These are phyloP conservation scores for Agastache rugosa DNA, from an alignment of 257 asterid species.

Conservation along the genomic window DNA sequence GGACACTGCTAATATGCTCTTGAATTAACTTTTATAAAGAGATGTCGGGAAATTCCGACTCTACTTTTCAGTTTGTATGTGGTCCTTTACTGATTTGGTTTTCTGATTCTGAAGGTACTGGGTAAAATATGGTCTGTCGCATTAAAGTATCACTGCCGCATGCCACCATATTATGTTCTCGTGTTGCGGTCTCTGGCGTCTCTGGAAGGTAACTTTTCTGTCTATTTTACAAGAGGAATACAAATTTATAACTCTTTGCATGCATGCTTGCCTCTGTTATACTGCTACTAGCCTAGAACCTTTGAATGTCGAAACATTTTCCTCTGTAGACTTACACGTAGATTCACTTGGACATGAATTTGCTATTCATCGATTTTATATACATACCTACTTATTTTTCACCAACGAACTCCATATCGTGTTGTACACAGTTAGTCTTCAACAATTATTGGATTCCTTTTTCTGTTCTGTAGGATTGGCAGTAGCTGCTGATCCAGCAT, in stretches of 20 bases:
- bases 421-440: slow-evolving; percentile 12
- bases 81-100: slow-evolving; percentile 22
- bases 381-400: background rate
- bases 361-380: background rate
- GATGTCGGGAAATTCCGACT: slow-evolving; percentile 21
- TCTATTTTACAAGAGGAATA: slow-evolving; percentile 24
- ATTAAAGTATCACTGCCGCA: slow-evolving; percentile 89
- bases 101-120: slow-evolving; percentile 64
- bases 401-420: background rate
- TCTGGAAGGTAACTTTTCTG: slow-evolving; percentile 71
- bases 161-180: slow-evolving; percentile 93
- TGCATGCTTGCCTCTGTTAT: background rate
- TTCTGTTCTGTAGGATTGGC: slow-evolving; percentile 74
- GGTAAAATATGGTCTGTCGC: slow-evolving; percentile 95
- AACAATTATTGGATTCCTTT: slow-evolving; percentile 24
- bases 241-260: background rate
- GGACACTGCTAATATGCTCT: background rate
- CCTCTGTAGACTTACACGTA: background rate
- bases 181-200: slow-evolving; percentile 95
- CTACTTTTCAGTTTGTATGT: slow-evolving; percentile 11
- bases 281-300: background rate
- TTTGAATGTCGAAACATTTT: background rate
- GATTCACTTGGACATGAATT: background rate
- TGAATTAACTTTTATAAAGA: slow-evolving; percentile 10
- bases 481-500: slow-evolving; percentile 87